Evolutionary conservation across 768 basidiomycete species (phyloP), one percentile per base, ranked within the genome.

Genomic region (Daedaleopsis sinensis): DNA sequence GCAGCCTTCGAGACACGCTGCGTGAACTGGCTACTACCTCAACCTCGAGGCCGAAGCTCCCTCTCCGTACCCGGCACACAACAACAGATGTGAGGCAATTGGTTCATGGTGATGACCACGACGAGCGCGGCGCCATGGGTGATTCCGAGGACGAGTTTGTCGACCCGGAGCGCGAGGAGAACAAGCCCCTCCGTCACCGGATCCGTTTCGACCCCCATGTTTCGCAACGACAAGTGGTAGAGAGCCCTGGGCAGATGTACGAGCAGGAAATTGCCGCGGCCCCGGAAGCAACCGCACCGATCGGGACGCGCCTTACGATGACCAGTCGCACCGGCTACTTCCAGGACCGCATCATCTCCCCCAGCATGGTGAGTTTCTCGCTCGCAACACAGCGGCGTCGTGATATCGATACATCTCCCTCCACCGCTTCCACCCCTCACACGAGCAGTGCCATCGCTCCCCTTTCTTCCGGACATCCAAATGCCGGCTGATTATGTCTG

Each of bases 281-380:
- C 39, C 21, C 57, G 50, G 43, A 55, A 55, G 51, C 73, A 67
- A 71, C 71, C 54, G 73, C 74, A 56, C 86, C 88, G 15, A 88
- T 96, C 66, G 94, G 94, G 13, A 96, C 93, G 12, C 78, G 93
- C 49, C 76, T 98, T 70, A 94, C 95, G 0, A 98, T 98, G 95
- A 96, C 95, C 6, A 96, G 93, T 70, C 83, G 95, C 35, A 91
- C 91, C 18, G 93, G 94, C 2, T 95, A 91, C 75, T 95, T 96
- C 78, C 93, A 95, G 73, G 95, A 98, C 69, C 80, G 94, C 54
- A 91, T 98, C 68, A 86, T 99, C 62, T 89, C 95, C 3, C 96
- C 97, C 0, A 92, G 90, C 70, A 98, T 99, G 96, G 96, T 96
- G 72, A 69, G 92, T 76, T 66, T 21, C 35, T 27, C 47, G 38